A percentile compares a stretch with the other conserved stretches of the same genome.
phyloP scores from a whole-genome alignment of 352 stramenopile species.

The Phytopythium boreale region DNA sequence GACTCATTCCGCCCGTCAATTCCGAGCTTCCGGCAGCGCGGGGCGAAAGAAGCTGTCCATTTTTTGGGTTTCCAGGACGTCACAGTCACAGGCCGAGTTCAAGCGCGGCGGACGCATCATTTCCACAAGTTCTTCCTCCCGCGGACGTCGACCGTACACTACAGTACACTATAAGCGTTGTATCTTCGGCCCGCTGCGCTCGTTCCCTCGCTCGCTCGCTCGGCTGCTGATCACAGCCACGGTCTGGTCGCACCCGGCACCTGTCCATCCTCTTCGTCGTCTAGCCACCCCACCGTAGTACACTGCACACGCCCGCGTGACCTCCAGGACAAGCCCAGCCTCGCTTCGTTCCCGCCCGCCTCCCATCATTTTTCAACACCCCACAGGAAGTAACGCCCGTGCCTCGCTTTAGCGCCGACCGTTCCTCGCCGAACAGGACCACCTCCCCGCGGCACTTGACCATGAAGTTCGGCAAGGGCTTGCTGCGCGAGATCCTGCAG shows the following conservation, averaged over 20 bases:
- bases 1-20: neutral
- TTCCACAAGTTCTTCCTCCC: neutral
- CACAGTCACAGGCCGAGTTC: neutral
- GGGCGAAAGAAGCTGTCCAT: neutral
- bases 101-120: constrained; percentile 2
- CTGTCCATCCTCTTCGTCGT: neutral
- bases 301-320: neutral
- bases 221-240: neutral
- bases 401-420: too few species aligned
- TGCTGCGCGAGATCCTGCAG: constrained; percentile 66
- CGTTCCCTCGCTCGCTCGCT: neutral
- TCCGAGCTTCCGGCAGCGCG: neutral
- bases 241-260: neutral
- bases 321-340: neutral
- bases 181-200: neutral
- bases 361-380: constrained; percentile 8
- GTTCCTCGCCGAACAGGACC: neutral
- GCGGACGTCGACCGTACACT: neutral
- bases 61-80: neutral
- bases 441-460: neutral
- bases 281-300: neutral
- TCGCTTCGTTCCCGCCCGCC: neutral
- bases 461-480: constrained; percentile 84
- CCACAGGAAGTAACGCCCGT: too few species aligned
- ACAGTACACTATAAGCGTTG: neutral